Evolutionary conservation across 352 stramenopile species (phyloP), one percentile per base, ranked within the genome.

Genomic region (Pythium coloratum): DNA sequence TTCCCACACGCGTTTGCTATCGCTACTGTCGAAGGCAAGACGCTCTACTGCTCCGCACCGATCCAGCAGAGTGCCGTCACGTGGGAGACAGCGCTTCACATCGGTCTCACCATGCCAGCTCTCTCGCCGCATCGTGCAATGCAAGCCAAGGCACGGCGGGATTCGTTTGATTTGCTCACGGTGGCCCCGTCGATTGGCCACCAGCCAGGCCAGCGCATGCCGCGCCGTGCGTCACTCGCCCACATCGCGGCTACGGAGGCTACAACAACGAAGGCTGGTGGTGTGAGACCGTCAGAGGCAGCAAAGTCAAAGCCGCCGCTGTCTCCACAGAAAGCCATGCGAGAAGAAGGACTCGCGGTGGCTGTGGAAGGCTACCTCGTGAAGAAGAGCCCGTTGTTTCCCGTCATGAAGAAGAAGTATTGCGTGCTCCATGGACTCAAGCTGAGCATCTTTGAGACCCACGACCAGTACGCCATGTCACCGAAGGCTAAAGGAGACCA

Each of bases 61-160:
- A 81, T 83, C 42, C 73, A 76, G 38, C 84, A 92, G 53, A 88
- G 76, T 53, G 81, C 80, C 5, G 73, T 82, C n/a, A 81, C 81
- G 34, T 92, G 86, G 86, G 85, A 85, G 2, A 78, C 80, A 0
- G 86, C 83, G 6, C 71, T 94, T 0, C 82, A 92, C 53, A 88
- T 92, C 6, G 82, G 81, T 1, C 67, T 89, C 2, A 90, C 86
- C 1, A 94, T 94, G 86, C 84, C 81, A 18, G 81, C 86, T 26
- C 56, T 94, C 57, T 90, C 84, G 28, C 86, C 86, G 33, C 82
- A 94, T 67, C 84, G 84, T 28, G 86, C 86, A 0, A 70, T 76
- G 34, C 80, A 83, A 10, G 86, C 86, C 0, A 91, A 87, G 55
- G 72, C 74, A 0, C 72, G 80, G 44, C 81, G 86, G 56, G 81